These are phyloP conservation scores for Alternaria infectoria DNA, from an alignment of 2,329 filamentous ascomycete genomes.

Conservation along the genomic window DNA sequence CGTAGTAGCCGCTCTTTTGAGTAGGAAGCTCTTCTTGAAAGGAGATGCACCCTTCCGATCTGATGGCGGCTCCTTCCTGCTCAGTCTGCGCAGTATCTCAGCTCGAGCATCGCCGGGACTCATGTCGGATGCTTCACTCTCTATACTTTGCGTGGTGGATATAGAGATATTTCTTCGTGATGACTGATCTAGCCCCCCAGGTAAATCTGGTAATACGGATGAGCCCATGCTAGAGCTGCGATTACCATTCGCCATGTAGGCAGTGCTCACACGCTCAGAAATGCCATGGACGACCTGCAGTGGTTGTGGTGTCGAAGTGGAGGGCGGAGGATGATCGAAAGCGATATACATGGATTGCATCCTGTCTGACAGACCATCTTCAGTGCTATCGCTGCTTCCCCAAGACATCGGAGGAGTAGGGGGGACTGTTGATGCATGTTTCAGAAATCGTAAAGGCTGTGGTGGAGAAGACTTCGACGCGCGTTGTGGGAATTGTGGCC, in stretches of 20 bases:
- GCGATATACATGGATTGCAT: slow-evolving; percentile 18
- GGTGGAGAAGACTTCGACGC: neutral
- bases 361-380: slow-evolving; percentile 15
- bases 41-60: slow-evolving; percentile 8
- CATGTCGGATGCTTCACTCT: slow-evolving; percentile 17
- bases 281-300: slow-evolving; percentile 6
- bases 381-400: slow-evolving; percentile 10
- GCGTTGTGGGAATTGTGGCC: neutral
- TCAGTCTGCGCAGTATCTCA: slow-evolving; percentile 18
- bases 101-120: slow-evolving; percentile 16
- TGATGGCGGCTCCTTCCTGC: slow-evolving; percentile 4
- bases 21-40: slow-evolving; percentile 17
- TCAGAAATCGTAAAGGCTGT: slow-evolving; percentile 14
- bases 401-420: slow-evolving; percentile 22
- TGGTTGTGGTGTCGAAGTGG: slow-evolving; percentile 5
- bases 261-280: slow-evolving; percentile 16
- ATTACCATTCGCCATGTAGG: slow-evolving; percentile 15
- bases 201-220: neutral
- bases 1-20: slow-evolving; percentile 16
- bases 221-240: slow-evolving; percentile 1
- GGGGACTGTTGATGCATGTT: slow-evolving; percentile 9
- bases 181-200: slow-evolving; percentile 10
- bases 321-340: neutral
- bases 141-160: slow-evolving; percentile 9
- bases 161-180: slow-evolving; percentile 16